Conservation (phyloP, 257 asterid genomes). For the Forsythia suspensa region DNA sequence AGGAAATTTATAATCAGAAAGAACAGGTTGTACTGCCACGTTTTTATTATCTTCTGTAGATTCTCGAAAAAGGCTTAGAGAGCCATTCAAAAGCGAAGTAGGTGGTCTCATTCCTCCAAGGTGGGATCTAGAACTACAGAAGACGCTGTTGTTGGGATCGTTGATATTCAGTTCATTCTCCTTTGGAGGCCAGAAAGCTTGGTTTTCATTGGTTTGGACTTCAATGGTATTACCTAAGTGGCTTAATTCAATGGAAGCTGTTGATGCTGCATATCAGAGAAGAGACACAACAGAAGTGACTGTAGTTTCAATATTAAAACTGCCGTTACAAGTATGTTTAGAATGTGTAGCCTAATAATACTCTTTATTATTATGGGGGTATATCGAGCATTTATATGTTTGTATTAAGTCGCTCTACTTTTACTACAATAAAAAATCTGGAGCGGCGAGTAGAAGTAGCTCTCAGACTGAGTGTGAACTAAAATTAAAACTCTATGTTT, state of each 20-base stretch:
- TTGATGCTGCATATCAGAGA: conserved; percentile 27
- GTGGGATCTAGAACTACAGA: conserved; percentile 7
- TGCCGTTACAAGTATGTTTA: no score
- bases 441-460: not conserved
- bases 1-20: conserved; percentile 45
- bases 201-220: conserved; percentile 20
- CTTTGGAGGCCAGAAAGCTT: conserved; percentile 22
- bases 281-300: conserved; percentile 13
- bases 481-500: no score
- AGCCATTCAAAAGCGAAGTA: conserved; percentile 26
- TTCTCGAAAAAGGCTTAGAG: conserved; percentile 45
- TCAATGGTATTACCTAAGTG: conserved; percentile 17
- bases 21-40: conserved; percentile 24
- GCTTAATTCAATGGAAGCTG: conserved; percentile 17
- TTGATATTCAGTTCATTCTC: conserved; percentile 12
- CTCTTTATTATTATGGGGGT: no score
- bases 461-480: not conserved
- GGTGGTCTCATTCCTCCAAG: conserved; percentile 41
- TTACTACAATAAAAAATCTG: not conserved
- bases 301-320: conserved; percentile 30
- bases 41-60: conserved; percentile 42
- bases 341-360: no score
- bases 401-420: not conserved
- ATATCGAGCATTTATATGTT: not conserved
- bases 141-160: not conserved